Base-by-base conservation (phyloP, 1,284 basidiomycete species). In the Ceratorhiza oryzae-sativae region DNA sequence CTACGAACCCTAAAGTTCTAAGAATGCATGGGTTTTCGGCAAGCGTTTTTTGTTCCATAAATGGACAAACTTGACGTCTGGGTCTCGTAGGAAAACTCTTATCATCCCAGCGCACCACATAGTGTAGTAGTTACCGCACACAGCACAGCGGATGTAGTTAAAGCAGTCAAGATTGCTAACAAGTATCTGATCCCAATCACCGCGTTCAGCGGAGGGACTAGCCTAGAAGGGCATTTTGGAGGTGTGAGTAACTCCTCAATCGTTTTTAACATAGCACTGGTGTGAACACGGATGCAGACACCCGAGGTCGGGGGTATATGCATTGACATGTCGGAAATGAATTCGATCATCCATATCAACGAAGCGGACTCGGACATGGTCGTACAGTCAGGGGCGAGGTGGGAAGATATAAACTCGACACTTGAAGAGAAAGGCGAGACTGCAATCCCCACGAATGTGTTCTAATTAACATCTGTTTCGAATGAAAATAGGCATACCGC, bases 321-420 rank as follows among this genome's bases (percentile, higher is more conserved):
- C 74, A 82, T 98, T 30, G 95, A 98, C 80, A 82, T 98, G 80
- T 88, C 87, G 0, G 81, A 81, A 9, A 98, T 98, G 96, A 87
- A 95, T 80, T 85, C 87, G 73, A 91, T 98, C 59, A 77, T 97
- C 13, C 85, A 86, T 63, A 88, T 95, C 60, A 86, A 94, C 77
- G 91, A 90, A 80, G 86, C 85, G 5, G 94, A 97, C 77, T 88
- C 90, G 8, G 93, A 95, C 77, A 81, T 93, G 9, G 87, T 92
- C 0, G 92, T 91, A 72, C 93, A 95, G 78, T 85, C 94, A 15
- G 95, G 93, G 3, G 85, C 88, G 18, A 86, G 88, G 45, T 97
- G 94, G 92, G 89, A 95, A 82, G 90, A 92, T 27, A 85, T 98
- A 46, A 98, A 98, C 77, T 87, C 88, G 20, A 84, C 84, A 3